These are phyloP conservation scores for Ruellia speciosa DNA, from an alignment of 305 asterid species.

Conservation along the genomic window DNA sequence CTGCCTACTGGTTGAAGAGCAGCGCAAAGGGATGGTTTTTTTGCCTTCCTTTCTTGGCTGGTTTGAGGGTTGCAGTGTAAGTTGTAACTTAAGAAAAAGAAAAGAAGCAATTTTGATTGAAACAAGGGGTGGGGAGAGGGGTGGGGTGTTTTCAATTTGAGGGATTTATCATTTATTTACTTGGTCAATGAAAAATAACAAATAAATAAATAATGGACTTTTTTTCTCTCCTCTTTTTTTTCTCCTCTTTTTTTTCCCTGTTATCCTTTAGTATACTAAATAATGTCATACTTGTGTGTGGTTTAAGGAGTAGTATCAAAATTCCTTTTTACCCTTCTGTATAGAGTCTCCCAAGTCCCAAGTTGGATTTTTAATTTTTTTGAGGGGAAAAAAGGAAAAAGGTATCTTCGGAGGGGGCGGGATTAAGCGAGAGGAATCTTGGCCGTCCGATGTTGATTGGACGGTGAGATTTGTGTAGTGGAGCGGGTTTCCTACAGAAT, in stretches of 20 bases:
- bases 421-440: slow-evolving; percentile 17
- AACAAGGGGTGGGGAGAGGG: no score
- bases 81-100: slow-evolving; percentile 1
- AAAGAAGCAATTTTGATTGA: background rate
- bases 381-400: background rate
- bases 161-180: slow-evolving; percentile 2
- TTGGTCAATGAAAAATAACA: slow-evolving; percentile 4
- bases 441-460: slow-evolving; percentile 24
- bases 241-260: no score
- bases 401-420: slow-evolving; percentile 10
- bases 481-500: background rate
- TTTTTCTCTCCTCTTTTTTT: no score
- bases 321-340: no score
- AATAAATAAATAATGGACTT: background rate
- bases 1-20: background rate
- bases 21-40: background rate
- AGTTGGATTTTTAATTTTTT: background rate
- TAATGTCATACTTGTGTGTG: background rate
- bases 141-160: no score
- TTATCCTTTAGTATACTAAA: no score
- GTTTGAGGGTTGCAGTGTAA: background rate
- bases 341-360: background rate
- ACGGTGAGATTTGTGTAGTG: slow-evolving; percentile 23
- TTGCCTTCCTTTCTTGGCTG: background rate
- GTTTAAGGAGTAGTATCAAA: background rate